Percentiles rank a stretch among this genome's conserved stretches.
Conservation (phyloP, 495 filamentous ascomycete species). For the Penicillium crystallinum region DNA sequence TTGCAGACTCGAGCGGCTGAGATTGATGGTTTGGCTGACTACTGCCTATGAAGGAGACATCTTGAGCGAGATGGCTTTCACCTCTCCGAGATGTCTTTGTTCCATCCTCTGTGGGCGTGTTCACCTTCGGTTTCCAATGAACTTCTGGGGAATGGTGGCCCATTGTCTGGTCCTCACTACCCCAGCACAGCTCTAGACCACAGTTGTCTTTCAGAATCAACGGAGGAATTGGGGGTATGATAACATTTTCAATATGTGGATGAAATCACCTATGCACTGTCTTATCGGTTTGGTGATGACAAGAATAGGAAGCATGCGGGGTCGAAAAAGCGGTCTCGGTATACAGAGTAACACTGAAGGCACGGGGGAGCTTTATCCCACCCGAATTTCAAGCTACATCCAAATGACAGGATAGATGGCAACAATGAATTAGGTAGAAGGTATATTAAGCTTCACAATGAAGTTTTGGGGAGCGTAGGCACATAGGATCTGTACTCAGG, state of each 20-base stretch:
- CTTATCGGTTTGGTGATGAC: background rate
- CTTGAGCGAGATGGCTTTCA: background rate
- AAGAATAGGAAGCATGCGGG: background rate
- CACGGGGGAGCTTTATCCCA: background rate
- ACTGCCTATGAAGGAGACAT: background rate
- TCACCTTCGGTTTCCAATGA: background rate
- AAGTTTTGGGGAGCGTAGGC: no score
- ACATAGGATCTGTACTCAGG: no score
- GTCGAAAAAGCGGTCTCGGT: constrained; percentile 7
- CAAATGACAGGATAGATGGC: no score
- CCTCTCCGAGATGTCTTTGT: background rate
- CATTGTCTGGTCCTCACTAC: background rate
- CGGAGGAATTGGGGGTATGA: background rate
- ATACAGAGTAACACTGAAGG: background rate
- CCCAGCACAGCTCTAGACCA: background rate
- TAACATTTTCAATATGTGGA: background rate
- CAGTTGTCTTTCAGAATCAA: background rate
- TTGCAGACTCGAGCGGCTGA: background rate
- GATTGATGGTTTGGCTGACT: background rate
- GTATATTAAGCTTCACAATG: background rate
- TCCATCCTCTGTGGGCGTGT: background rate
- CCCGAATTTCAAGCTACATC: no score
- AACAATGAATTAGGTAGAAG: no score
- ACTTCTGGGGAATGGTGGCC: background rate
- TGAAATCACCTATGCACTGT: background rate